Conservation (phyloP, 306 rosid species). For the Gillenia trifoliata region DNA sequence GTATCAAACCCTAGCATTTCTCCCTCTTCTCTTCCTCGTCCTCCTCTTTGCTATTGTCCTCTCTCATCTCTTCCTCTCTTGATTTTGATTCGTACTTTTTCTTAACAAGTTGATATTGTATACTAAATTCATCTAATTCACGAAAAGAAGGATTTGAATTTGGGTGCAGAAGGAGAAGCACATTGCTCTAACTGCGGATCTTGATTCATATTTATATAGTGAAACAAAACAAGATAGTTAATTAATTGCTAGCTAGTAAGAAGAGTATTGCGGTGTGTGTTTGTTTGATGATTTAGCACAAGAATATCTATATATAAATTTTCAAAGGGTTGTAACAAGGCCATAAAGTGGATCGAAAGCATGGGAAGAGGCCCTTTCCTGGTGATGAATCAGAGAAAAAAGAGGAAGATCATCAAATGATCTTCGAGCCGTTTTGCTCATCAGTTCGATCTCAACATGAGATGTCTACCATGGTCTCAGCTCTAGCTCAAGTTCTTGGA, state of each 20-base stretch:
- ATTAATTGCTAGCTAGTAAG: neutral
- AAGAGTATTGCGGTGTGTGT: neutral
- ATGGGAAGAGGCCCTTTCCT: slow-evolving; percentile 41
- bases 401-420: slow-evolving; percentile 25
- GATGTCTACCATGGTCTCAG: slow-evolving; percentile 64
- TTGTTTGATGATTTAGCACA: neutral
- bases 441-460: slow-evolving; percentile 66
- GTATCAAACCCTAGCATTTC: slow-evolving; percentile 3
- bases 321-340: neutral
- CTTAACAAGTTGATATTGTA: neutral
- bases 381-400: slow-evolving; percentile 44
- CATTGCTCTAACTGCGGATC: neutral
- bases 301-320: neutral
- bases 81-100: neutral
- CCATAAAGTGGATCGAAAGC: slow-evolving; percentile 29
- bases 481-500: slow-evolving; percentile 63
- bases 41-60: neutral
- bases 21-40: neutral
- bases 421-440: slow-evolving; percentile 49
- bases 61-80: neutral
- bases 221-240: neutral
- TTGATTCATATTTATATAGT: neutral
- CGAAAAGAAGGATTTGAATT: neutral
- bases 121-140: too few species aligned
- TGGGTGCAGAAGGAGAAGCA: neutral